Percentiles rank a stretch among this genome's conserved stretches.
Conservation (phyloP, 1,284 basidiomycete genomes). For the Moesziomyces sp. region DNA sequence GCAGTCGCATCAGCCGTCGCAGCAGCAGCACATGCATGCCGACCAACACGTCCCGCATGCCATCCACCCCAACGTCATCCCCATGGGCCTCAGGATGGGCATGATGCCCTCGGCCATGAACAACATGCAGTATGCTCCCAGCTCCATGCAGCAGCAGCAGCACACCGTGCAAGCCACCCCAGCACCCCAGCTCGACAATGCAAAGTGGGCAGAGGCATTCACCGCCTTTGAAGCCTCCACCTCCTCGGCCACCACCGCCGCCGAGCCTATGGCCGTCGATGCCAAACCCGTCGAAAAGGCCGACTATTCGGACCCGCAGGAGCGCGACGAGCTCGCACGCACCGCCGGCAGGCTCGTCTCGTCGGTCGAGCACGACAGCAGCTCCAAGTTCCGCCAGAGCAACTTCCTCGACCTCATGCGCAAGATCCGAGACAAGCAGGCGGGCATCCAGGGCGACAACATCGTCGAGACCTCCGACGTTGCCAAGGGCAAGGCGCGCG, state of each 20-base stretch:
- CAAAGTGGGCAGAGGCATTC: conserved; percentile 63
- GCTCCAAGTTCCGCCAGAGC: conserved; percentile 88
- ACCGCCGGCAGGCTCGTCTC: conserved; percentile 68
- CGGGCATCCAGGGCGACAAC: conserved; percentile 83
- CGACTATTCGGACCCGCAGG: conserved; percentile 39
- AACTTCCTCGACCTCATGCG: conserved; percentile 88
- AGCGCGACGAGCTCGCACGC: conserved; percentile 66
- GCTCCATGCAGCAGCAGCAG: conserved; percentile 22
- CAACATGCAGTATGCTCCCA: conserved; percentile 21
- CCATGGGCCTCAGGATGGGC: conserved; percentile 30
- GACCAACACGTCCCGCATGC: conserved; percentile 16
- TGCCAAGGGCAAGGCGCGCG: conserved; percentile 54
- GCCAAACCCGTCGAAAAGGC: conserved; percentile 12
- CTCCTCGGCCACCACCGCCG: neutral
- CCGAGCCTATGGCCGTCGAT: conserved; percentile 6
- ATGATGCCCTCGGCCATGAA: conserved; percentile 18
- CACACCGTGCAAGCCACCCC: conserved; percentile 10
- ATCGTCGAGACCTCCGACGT: conserved; percentile 72
- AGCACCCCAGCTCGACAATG: conserved; percentile 37
- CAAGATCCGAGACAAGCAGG: conserved; percentile 81
- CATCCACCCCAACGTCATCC: conserved; percentile 32
- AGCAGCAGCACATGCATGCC: conserved; percentile 18
- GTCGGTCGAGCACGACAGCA: conserved; percentile 72
- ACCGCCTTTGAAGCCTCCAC: conserved; percentile 50
- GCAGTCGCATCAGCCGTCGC: conserved; percentile 9